A percentile compares a stretch with the other conserved stretches of the same genome.
phyloP scores from a whole-genome alignment of 2,329 filamentous ascomycete species.

The Teratosphaeria destructans region DNA sequence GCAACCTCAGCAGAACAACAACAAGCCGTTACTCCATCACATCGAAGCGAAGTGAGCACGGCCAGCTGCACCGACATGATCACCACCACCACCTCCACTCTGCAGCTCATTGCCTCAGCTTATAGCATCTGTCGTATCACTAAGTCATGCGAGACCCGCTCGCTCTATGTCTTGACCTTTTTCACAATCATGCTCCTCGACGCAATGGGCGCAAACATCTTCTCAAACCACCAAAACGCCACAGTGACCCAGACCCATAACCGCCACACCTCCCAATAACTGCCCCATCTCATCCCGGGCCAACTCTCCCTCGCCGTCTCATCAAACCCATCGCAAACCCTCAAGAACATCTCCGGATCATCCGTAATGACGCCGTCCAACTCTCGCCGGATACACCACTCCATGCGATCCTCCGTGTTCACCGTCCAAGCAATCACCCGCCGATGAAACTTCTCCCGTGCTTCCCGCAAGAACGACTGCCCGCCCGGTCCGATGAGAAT shows the following conservation, averaged over 20 bases:
- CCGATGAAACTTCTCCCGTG: conserved; percentile 35
- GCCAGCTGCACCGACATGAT: neutral
- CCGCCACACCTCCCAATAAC: conserved; percentile 5
- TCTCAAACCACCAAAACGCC: conserved; percentile 1
- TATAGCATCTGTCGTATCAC: neutral
- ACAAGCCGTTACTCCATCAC: neutral
- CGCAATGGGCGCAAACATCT: conserved; percentile 8
- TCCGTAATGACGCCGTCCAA: conserved; percentile 83
- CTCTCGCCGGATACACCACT: conserved; percentile 57
- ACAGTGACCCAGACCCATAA: conserved; percentile 7
- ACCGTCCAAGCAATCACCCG: conserved; percentile 77
- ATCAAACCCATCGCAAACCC: conserved; percentile 44
- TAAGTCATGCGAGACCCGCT: neutral
- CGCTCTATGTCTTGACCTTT: neutral
- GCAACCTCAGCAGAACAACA: neutral
- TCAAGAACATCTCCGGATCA: conserved; percentile 58
- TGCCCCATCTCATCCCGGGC: conserved; percentile 12
- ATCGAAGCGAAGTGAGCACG: neutral
- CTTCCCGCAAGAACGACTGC: conserved; percentile 48
- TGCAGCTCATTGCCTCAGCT: neutral
- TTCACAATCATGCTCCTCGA: conserved; percentile 6
- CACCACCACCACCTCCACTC: neutral
- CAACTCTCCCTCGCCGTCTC: conserved; percentile 24
- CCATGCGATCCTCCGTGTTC: conserved; percentile 69
- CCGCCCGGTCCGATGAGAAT: conserved; percentile 61